Percentiles rank a stretch among this genome's conserved stretches.
phyloP scores from a whole-genome alignment of 805 yeast species.

The Dipodascus albidus region DNA sequence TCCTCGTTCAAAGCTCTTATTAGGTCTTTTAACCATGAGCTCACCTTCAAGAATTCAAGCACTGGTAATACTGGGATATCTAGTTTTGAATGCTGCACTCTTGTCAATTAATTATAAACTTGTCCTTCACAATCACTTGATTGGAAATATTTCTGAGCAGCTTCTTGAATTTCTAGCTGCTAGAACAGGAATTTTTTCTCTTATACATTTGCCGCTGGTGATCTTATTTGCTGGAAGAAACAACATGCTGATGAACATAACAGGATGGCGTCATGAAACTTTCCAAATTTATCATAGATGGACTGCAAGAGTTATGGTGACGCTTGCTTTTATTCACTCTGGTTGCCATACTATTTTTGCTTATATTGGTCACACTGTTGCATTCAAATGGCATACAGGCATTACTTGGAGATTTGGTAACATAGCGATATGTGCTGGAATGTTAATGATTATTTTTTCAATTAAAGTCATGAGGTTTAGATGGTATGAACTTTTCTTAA shows the following conservation, averaged over 20 bases:
- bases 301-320: conserved; percentile 41
- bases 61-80: background rate
- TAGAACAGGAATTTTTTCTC: conserved; percentile 40
- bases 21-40: background rate
- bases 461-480: conserved; percentile 24
- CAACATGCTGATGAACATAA: conserved; percentile 47
- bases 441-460: conserved; percentile 38
- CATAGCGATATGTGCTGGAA: conserved; percentile 31
- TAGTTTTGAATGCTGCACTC: background rate
- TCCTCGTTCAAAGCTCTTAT: background rate
- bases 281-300: conserved; percentile 54
- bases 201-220: conserved; percentile 31
- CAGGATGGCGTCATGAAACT: conserved; percentile 52
- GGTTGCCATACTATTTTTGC: conserved; percentile 34
- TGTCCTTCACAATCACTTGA: background rate
- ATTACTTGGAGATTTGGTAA: conserved; percentile 26
- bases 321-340: conserved; percentile 44
- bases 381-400: conserved; percentile 11
- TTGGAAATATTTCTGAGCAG: background rate
- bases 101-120: background rate
- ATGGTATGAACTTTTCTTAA: conserved; percentile 3
- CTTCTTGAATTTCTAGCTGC: conserved; percentile 35
- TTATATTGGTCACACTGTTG: conserved; percentile 29
- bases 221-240: conserved; percentile 62
- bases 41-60: background rate